A percentile compares a stretch with the other conserved stretches of the same genome.
Evolutionary conservation across 352 stramenopile species (phyloP).

Genomic region (Phytophthora syringae): DNA sequence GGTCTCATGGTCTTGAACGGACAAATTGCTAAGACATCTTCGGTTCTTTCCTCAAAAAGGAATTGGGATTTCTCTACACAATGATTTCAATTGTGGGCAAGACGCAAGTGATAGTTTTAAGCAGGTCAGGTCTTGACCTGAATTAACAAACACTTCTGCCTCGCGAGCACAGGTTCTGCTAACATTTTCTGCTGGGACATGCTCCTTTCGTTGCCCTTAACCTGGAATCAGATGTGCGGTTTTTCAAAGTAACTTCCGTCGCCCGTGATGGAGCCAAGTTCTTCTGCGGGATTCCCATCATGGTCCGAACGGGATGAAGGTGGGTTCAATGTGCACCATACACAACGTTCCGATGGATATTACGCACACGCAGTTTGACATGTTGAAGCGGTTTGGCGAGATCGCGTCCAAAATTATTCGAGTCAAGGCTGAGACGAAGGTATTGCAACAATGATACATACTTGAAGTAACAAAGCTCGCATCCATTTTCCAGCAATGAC

Average conservation of each 20-base stretch:
- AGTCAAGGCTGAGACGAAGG: constrained; percentile 33
- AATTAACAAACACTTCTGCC: constrained; percentile 32
- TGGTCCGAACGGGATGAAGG: too few relatives aligned
- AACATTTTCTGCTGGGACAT: constrained; percentile 64
- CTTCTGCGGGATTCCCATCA: too few relatives aligned
- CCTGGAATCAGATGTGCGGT: constrained; percentile 45
- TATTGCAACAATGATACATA: too few relatives aligned
- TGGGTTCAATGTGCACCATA: too few relatives aligned
- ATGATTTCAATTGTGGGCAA: constrained; percentile 65
- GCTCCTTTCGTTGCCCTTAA: constrained; percentile 55
- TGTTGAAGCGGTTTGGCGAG: constrained; percentile 37
- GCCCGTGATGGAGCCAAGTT: constrained; percentile 51
- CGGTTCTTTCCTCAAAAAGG: constrained; percentile 53
- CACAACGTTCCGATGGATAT: too few relatives aligned
- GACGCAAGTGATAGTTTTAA: constrained; percentile 52
- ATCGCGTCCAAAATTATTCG: constrained; percentile 49
- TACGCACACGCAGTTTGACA: too few relatives aligned
- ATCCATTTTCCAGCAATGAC: too few relatives aligned
- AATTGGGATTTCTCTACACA: constrained; percentile 54
- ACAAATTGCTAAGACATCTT: constrained; percentile 59
- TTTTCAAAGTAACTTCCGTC: constrained; percentile 51
- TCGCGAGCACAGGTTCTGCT: constrained; percentile 64
- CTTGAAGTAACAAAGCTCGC: too few relatives aligned
- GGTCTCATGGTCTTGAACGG: constrained; percentile 49
- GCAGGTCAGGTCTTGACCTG: constrained; percentile 48